A percentile compares a stretch with the other conserved stretches of the same genome.
phyloP scores from a whole-genome alignment of 352 stramenopile species.

The Elongisporangium senticosum region DNA sequence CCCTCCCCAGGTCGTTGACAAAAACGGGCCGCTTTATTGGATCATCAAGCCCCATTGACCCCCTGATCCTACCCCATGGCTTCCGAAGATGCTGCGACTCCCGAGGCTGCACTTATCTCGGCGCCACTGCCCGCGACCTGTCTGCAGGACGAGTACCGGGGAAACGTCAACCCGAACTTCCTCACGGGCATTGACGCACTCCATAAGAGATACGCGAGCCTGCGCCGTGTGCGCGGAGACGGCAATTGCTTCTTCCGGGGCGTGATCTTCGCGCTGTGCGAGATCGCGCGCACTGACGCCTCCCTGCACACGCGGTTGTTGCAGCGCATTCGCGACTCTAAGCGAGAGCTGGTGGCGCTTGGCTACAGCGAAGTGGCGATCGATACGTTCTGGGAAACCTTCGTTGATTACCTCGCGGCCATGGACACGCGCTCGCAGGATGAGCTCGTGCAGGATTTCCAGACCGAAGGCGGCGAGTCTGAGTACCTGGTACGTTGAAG shows the following conservation, averaged over 20 bases:
- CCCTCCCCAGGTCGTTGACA: background rate
- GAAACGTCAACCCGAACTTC: constrained; percentile 71
- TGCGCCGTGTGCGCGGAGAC: constrained; percentile 84
- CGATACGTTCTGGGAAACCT: constrained; percentile 92
- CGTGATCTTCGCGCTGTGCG: constrained; percentile 87
- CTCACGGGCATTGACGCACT: constrained; percentile 64
- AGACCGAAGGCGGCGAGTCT: constrained; percentile 79
- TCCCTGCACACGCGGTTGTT: constrained; percentile 37
- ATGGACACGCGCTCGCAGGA: constrained; percentile 71
- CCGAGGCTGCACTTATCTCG: constrained; percentile 33
- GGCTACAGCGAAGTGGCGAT: constrained; percentile 91
- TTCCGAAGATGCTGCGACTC: background rate
- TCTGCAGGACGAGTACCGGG: constrained; percentile 65
- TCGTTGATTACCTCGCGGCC: constrained; percentile 84
- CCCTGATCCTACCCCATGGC: background rate
- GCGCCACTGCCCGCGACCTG: constrained; percentile 50
- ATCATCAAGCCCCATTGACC: background rate
- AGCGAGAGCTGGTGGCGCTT: constrained; percentile 64
- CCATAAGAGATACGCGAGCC: constrained; percentile 53
- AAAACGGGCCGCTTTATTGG: background rate
- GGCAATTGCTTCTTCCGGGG: constrained; percentile 91
- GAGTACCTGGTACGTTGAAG: constrained; percentile 61
- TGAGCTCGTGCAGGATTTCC: constrained; percentile 73
- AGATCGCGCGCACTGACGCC: constrained; percentile 23
- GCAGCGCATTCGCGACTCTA: constrained; percentile 60